Evolutionary conservation across 306 rosid genomes (phyloP), one percentile per base, ranked within the genome.

Genomic region (Astragalus membranaceus): DNA sequence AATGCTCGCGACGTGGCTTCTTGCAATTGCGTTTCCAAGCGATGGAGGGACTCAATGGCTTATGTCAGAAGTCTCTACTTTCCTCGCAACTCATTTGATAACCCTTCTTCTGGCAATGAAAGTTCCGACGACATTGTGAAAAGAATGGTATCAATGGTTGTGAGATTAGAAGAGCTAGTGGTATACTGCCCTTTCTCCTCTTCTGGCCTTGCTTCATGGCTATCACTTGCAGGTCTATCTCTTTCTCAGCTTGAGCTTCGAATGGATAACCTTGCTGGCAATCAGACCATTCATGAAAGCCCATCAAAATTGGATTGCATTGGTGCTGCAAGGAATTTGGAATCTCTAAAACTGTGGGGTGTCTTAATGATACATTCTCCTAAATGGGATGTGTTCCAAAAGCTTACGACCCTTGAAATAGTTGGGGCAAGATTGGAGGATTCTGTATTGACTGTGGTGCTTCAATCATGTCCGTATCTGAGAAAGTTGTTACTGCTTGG

Each of bases 341-440:
- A 91, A 71, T 86, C 92, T 52, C 79, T 95, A 11, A 89, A 87
- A 78, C 83, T 95, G 26, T 95, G 99, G 99, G 96, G 96, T 59
- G 99, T 95, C 11, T 87, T 89, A 74, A 77, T 95, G 87, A 61
- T 71, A 48, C 78, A 76, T 23, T 59, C 90, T 47, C 97, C 97
- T 9, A 84, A 81, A 60, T 95, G 97, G 99, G 88, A 82, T 50
- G 87, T 54, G 62, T 89, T 95, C 69, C 75, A 71, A 11, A 89
- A 80, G 30, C 89, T 95, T n/a, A 74, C 15, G 61, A 89, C 79
- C 83, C 96, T 95, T 55, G 99, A 95, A 72, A 88, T 95, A 75
- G 84, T 86, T 42, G 96, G 99, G 59, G 95, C 91, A 5, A 95
- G 79, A 75, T 41, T 87, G 80, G 92, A 89, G 64, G 96, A 91